Evolutionary conservation across 352 stramenopile genomes (phyloP).

Genomic region (Globisporangium radiosum): DNA sequence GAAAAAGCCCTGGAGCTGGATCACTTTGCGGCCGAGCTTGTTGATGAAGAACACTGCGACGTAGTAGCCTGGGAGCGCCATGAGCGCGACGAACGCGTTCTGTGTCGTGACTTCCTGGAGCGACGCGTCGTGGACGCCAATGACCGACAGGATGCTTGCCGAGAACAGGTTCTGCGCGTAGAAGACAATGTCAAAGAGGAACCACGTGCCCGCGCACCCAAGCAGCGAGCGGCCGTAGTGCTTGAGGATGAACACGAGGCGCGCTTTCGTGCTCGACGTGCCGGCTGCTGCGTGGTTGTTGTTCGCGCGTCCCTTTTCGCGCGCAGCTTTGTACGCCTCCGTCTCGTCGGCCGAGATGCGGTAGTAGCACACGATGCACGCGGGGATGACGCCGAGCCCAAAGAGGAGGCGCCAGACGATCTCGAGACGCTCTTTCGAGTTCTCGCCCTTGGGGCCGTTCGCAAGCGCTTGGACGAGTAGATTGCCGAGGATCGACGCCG

Average conservation of each 20-base stretch:
- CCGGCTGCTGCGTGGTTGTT: neutral
- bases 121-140: constrained; percentile 42
- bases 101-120: constrained; percentile 47
- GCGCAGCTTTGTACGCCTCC: constrained; percentile 26
- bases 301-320: constrained; percentile 7
- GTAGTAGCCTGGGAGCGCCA: constrained; percentile 79
- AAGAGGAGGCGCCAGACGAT: constrained; percentile 62
- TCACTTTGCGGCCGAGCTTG: constrained; percentile 51
- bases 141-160: constrained; percentile 51
- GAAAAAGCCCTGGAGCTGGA: constrained; percentile 72
- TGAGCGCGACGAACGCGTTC: constrained; percentile 56
- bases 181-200: constrained; percentile 84
- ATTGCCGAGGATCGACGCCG: constrained; percentile 54
- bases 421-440: constrained; percentile 34
- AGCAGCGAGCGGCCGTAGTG: constrained; percentile 49
- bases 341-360: constrained; percentile 59
- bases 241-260: constrained; percentile 34
- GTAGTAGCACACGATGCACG: constrained; percentile 59
- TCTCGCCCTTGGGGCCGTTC: constrained; percentile 28
- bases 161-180: constrained; percentile 79
- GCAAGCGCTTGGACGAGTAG: constrained; percentile 43
- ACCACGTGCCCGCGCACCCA: constrained; percentile 72
- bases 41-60: constrained; percentile 72
- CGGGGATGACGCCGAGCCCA: constrained; percentile 52
- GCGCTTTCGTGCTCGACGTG: constrained; percentile 3